Evolutionary conservation across 805 yeast species (phyloP), one percentile per base, ranked within the genome.

Genomic region (Komagataella ulmi): DNA sequence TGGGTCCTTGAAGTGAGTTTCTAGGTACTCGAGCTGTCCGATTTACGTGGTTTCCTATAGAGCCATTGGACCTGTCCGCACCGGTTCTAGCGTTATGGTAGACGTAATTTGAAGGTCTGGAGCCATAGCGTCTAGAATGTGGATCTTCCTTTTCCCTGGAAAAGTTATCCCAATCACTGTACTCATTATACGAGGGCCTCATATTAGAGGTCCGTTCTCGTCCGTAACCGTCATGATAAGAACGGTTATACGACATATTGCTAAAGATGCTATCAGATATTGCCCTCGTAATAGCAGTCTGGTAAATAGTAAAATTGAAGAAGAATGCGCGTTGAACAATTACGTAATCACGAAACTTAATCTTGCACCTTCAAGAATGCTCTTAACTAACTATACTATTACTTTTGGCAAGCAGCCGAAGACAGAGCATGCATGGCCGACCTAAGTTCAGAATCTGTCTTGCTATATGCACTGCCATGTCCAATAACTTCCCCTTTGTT

Each of bases 391-490:
- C 6, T 21, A 21, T 21, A 21, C 23, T 21, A 21, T 21, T 3
- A 5, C 23, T 21, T 21, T 21, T 21, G 23, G 23, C 23, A 21
- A 21, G 23, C 23, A 21, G 23, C 6, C 5, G 23, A 21, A 30
- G 40, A 30, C 1, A 30, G 24, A 1, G 47, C 53, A 23, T 12
- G 48, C 51, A 51, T 48, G 3, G 53, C 53, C 10, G 53, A 47
- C 10, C 53, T 24, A 3, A 51, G 17, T 19, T 46, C 50, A 7
- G 53, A 50, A 45, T 48, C 53, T 30, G 44, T 51, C 18, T 24
- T 8, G 24, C 21, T 51, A 14, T 45, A 40, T 2, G 19, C 53
- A 7, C 44, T 19, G 14, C 53, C 51, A 17, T 24, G 44, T 12
- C 51, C 53, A 12, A 51, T 3, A 2, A 48, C 53, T 24, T 51